These are phyloP conservation scores for Rhizopogon roseolus DNA, from an alignment of 768 basidiomycete genomes.

Conservation along the genomic window DNA sequence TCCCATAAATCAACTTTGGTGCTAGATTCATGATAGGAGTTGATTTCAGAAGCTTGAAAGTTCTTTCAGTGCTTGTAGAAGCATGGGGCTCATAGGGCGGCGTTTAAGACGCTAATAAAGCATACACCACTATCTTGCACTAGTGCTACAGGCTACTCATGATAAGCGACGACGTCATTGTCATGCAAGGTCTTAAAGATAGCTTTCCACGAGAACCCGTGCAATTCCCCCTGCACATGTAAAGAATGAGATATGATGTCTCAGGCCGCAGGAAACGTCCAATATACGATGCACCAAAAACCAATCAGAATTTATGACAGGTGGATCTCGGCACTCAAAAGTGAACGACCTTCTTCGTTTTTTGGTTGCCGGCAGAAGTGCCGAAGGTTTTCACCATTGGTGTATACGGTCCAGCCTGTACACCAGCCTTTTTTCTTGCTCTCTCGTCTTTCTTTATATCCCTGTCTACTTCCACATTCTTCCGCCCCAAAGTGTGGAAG, in stretches of 20 bases:
- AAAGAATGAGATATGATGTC: neutral
- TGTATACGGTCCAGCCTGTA: constrained; percentile 41
- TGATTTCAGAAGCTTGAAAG: no score
- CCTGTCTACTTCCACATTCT: constrained; percentile 51
- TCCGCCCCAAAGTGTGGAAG: constrained; percentile 77
- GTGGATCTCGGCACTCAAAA: constrained; percentile 31
- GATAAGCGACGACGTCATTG: no score
- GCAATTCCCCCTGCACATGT: no score
- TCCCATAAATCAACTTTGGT: constrained; percentile 53
- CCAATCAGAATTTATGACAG: neutral
- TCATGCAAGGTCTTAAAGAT: no score
- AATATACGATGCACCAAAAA: neutral
- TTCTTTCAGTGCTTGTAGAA: neutral
- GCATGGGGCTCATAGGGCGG: neutral
- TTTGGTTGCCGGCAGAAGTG: constrained; percentile 13
- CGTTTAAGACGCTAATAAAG: neutral
- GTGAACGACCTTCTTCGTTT: constrained; percentile 42
- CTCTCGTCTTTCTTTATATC: constrained; percentile 50
- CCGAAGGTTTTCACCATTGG: constrained; percentile 33
- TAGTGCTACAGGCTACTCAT: no score
- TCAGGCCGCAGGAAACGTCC: neutral
- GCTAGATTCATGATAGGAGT: constrained; percentile 25
- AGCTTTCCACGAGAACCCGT: no score
- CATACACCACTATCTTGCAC: no score
- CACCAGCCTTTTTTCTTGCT: constrained; percentile 34